Evolutionary conservation across 805 yeast species (phyloP).

Genomic region (Cyberlindnera nakhonratchasimensis): DNA sequence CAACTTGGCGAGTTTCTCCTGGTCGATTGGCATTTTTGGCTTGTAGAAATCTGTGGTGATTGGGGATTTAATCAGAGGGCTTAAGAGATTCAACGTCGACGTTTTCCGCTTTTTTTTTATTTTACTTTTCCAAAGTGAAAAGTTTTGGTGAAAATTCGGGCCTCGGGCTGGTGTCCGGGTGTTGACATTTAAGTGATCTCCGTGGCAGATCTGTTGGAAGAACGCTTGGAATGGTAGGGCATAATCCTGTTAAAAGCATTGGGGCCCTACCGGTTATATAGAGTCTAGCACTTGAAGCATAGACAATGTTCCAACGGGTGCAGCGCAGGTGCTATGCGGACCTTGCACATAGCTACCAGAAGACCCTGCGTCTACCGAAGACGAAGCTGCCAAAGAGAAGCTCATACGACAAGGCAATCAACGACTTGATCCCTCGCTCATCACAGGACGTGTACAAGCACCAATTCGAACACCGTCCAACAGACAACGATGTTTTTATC

Average conservation of each 20-base stretch:
- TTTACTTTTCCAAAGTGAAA: slow-evolving; percentile 1
- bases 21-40: slow-evolving; percentile 82
- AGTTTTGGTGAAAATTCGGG: slow-evolving; percentile 3
- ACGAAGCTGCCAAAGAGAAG: slow-evolving; percentile 67
- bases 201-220: too few relatives aligned
- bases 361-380: slow-evolving; percentile 48
- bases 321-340: slow-evolving; percentile 11
- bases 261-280: too few relatives aligned
- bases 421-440: slow-evolving; percentile 45
- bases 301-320: too few relatives aligned
- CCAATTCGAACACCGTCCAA: slow-evolving; percentile 41
- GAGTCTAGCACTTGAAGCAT: too few relatives aligned
- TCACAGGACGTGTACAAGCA: slow-evolving; percentile 61
- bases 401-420: slow-evolving; percentile 39
- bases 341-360: slow-evolving; percentile 26
- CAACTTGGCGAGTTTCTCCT: slow-evolving; percentile 89
- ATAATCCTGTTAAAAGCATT: too few relatives aligned
- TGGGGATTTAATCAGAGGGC: background rate
- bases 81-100: slow-evolving; percentile 2
- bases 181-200: too few relatives aligned
- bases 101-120: background rate
- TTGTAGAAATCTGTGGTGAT: background rate
- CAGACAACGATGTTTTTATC: slow-evolving; percentile 47
- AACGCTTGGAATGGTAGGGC: too few relatives aligned
- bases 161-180: slow-evolving; percentile 4